A percentile compares a stretch with the other conserved stretches of the same genome.
phyloP scores from a whole-genome alignment of 768 basidiomycete genomes.

The Dendrothele bispora region DNA sequence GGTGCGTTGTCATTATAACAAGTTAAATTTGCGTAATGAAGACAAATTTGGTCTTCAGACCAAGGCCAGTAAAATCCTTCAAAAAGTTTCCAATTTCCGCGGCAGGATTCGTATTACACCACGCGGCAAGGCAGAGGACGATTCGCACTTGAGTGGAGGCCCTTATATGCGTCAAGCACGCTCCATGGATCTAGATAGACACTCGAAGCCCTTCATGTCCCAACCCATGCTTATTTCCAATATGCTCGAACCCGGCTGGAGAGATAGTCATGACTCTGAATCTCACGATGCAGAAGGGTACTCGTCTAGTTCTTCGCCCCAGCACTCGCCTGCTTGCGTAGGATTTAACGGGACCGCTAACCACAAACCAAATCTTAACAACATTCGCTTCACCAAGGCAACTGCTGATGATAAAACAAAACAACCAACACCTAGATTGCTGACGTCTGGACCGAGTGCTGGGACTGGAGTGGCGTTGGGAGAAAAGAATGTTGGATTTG shows the following conservation, averaged over 20 bases:
- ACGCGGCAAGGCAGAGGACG: conserved; percentile 27
- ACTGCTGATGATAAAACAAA: no score
- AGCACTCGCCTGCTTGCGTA: neutral
- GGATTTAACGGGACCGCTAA: neutral
- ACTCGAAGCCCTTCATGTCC: conserved; percentile 45
- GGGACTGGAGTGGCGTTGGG: neutral
- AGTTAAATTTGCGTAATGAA: neutral
- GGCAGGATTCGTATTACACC: conserved; percentile 31
- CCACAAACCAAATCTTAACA: neutral
- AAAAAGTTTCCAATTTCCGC: conserved; percentile 38
- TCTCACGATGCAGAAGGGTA: neutral
- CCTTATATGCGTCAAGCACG: conserved; percentile 26
- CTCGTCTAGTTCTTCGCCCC: neutral
- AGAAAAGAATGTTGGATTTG: neutral
- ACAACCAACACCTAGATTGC: no score
- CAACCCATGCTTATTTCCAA: conserved; percentile 35
- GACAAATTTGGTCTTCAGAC: conserved; percentile 1
- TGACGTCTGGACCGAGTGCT: neutral
- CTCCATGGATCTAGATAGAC: conserved; percentile 29
- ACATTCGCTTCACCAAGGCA: neutral
- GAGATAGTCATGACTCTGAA: neutral
- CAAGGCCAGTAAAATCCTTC: conserved; percentile 37
- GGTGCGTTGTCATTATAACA: conserved; percentile 18
- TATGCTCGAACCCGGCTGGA: no score
- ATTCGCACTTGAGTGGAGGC: conserved; percentile 18